Conservation (phyloP, 2,329 filamentous ascomycete genomes). For the Xylariaceae sp. region DNA sequence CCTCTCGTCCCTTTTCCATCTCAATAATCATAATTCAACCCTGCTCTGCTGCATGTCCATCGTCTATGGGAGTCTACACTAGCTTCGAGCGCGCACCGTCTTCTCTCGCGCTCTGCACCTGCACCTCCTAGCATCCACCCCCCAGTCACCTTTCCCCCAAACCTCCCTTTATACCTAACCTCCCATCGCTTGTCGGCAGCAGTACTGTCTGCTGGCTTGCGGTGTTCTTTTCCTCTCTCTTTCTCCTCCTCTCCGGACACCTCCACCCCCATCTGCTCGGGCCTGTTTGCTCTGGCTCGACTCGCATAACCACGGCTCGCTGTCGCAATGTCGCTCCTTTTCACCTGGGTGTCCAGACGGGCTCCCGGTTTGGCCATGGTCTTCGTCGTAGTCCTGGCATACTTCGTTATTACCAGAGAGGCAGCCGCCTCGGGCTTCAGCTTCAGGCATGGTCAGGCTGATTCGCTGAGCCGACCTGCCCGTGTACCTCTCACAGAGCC, state of each 20-base stretch:
- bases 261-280: conserved; percentile 15
- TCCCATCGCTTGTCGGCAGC: conserved; percentile 25
- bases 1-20: conserved; percentile 12
- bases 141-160: no score
- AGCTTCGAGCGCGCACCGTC: conserved; percentile 17
- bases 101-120: conserved; percentile 21
- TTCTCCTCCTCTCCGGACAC: conserved; percentile 17
- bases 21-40: conserved; percentile 12
- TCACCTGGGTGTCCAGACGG: conserved; percentile 53
- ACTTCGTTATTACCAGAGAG: conserved; percentile 55
- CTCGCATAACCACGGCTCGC: conserved; percentile 18
- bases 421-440: conserved; percentile 41
- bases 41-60: conserved; percentile 5
- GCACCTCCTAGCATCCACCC: conserved; percentile 3
- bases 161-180: conserved; percentile 9
- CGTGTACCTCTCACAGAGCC: conserved; percentile 30
- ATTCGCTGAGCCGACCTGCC: conserved; percentile 35
- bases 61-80: conserved; percentile 19
- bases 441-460: conserved; percentile 40
- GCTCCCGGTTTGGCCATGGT: conserved; percentile 56
- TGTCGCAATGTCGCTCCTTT: conserved; percentile 49
- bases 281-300: conserved; percentile 18
- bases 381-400: conserved; percentile 46
- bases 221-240: conserved; percentile 15
- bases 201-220: conserved; percentile 18